Evolutionary conservation across 202 grass and related monocot species (phyloP), one percentile per base, ranked within the genome.

Genomic region (Carex arenaria): DNA sequence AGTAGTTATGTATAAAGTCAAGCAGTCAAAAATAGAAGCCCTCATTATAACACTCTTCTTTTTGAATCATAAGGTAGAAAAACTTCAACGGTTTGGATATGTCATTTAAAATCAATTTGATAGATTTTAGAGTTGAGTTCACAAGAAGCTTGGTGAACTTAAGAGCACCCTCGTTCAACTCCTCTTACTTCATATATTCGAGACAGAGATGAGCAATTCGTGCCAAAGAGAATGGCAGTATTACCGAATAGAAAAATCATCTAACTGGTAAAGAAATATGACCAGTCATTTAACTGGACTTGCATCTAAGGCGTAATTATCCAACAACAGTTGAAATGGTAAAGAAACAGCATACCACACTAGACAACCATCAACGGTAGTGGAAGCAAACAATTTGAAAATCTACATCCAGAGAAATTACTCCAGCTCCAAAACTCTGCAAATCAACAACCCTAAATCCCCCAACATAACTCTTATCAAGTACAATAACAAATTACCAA

Each of bases 401-500:
- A 65, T 64, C 23, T 74, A 74, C 18, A 74, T 23, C 36, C 40
- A 67, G 14, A 36, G 64, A 67, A 67, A 67, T 67, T 17, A 38
- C 14, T 67, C 32, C 7, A 9, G 14, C 31, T 40, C 4, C 65
- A 38, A 67, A 34, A 26, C 19, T 62, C 20, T 62, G 20, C 28
- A 34, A 70, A 70, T 13, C 36, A 75, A 75, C 71, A 54, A 75
- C 17, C 53, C 40, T 75, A 47, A 26, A 14, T 65, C 20, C 32
- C 31, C 8, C 12, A 13, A 65, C 77, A 72, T 31, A 61, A 17
- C 19, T 65, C 17, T 0, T 49, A 9, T 17, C 7, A 55, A 64
- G 12, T 77, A 57, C 15, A 53, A 36, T 57, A 15, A 69, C 51
- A 78, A 34, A 67, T 85, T 32, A 22, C 61, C 72, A 79, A 77